A percentile compares a stretch with the other conserved stretches of the same genome.
Evolutionary conservation across 2,329 filamentous ascomycete genomes (phyloP).

Genomic region (Aspergillus spinulosporus): DNA sequence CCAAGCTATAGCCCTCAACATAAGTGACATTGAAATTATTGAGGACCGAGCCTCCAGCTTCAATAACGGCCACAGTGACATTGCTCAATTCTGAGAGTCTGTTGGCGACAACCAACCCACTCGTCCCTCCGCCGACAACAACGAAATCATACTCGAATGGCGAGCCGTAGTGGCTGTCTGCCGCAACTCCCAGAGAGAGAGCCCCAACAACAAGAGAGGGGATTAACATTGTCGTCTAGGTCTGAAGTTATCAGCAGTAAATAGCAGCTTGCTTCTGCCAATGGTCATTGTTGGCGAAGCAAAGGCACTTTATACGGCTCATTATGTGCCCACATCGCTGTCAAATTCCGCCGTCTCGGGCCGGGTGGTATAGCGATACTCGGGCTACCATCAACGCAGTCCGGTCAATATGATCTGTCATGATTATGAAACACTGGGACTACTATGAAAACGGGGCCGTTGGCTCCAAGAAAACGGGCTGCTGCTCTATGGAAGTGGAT

Average conservation of each 20-base stretch:
- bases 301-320: not conserved
- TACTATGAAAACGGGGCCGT: not conserved
- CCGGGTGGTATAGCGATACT: too few species aligned
- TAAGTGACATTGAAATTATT: constrained; percentile 34
- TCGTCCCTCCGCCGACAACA: constrained; percentile 39
- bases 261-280: not conserved
- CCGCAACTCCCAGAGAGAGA: constrained; percentile 12
- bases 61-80: constrained; percentile 34
- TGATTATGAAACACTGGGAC: not conserved
- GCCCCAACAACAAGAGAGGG: constrained; percentile 17
- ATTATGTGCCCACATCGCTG: not conserved
- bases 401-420: not conserved
- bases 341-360: not conserved
- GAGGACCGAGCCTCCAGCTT: constrained; percentile 33
- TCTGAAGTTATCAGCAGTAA: not conserved
- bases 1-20: constrained; percentile 26
- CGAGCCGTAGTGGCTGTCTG: not conserved
- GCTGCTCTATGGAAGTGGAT: not conserved
- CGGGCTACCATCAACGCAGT: not conserved
- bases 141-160: constrained; percentile 34
- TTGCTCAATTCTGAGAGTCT: constrained; percentile 35
- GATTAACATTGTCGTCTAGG: not conserved
- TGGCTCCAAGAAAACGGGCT: not conserved
- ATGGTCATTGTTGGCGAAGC: not conserved
- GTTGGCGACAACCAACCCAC: constrained; percentile 39